Percentiles rank a stretch among this genome's conserved stretches.
Evolutionary conservation across 495 filamentous ascomycete genomes (phyloP).

Genomic region (Friedmanniomyces endolithicus): DNA sequence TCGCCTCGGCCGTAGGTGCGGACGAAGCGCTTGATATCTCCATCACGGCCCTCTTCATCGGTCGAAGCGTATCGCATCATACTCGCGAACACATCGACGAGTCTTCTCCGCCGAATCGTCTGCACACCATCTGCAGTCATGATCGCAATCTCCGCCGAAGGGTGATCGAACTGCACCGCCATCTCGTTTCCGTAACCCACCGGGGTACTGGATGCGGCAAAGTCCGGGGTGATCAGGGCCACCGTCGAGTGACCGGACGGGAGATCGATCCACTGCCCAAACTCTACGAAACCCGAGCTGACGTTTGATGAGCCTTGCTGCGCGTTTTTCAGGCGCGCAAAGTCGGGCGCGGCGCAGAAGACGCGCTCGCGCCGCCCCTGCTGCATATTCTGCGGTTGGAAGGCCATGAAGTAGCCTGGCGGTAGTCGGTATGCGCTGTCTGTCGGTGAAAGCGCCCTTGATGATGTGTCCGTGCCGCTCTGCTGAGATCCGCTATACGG

Average conservation of each 20-base stretch:
- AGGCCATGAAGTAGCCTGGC: conserved; percentile 61
- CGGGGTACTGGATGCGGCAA: conserved; percentile 54
- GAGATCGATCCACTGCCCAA: conserved; percentile 60
- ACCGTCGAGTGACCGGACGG: conserved; percentile 20
- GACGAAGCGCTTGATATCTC: conserved; percentile 69
- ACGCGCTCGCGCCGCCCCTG: conserved; percentile 33
- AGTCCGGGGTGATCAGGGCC: conserved; percentile 57
- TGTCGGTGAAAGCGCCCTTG: conserved; percentile 20
- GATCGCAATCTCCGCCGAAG: conserved; percentile 70
- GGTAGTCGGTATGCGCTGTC: conserved; percentile 45
- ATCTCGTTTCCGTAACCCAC: conserved; percentile 88
- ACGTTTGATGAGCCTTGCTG: conserved; percentile 33
- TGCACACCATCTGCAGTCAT: conserved; percentile 84
- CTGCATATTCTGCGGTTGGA: not conserved
- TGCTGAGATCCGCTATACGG: conserved; percentile 11
- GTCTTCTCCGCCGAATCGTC: conserved; percentile 62
- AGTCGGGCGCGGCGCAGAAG: conserved; percentile 79
- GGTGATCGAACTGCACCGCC: conserved; percentile 80
- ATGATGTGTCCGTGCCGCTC: conserved; percentile 29
- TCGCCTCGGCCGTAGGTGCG: conserved; percentile 73
- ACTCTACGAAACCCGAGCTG: conserved; percentile 43
- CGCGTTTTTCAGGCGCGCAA: conserved; percentile 54
- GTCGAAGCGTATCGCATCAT: conserved; percentile 52
- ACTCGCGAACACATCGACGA: conserved; percentile 87
- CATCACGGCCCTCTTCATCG: conserved; percentile 67